These are phyloP conservation scores for Cercospora zeae-maydis DNA, from an alignment of 2,329 filamentous ascomycete species.

Conservation along the genomic window DNA sequence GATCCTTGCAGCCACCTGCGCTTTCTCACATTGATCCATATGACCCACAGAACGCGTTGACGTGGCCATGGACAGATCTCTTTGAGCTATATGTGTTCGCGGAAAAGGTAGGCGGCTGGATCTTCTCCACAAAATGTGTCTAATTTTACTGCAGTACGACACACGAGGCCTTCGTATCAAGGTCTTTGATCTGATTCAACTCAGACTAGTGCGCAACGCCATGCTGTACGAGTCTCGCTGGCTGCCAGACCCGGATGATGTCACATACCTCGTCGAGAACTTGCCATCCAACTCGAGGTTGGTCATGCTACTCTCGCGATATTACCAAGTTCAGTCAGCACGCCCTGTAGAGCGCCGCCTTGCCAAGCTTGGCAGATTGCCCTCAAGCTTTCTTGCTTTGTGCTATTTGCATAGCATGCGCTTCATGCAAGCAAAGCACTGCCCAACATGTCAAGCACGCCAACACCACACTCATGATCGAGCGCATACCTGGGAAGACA, in stretches of 20 bases:
- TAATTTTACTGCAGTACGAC: conserved; percentile 5
- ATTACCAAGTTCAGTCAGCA: background rate
- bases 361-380: background rate
- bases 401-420: conserved; percentile 2
- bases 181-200: conserved; percentile 14
- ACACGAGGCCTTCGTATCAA: conserved; percentile 12
- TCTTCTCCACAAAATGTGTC: background rate
- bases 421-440: background rate
- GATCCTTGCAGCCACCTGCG: background rate
- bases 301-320: background rate
- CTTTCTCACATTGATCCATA: background rate
- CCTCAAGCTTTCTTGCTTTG: background rate
- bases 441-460: background rate
- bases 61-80: conserved; percentile 12
- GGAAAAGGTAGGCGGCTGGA: conserved; percentile 1
- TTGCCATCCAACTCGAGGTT: background rate
- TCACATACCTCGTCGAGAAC: conserved; percentile 4
- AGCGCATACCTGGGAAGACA: conserved; percentile 1
- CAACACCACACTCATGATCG: background rate
- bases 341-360: background rate
- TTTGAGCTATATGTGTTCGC: conserved; percentile 19
- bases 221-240: background rate
- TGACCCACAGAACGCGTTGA: conserved; percentile 3
- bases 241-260: background rate
- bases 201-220: conserved; percentile 5